Base-by-base conservation (phyloP, 2,329 filamentous ascomycete species). In the Paraphoma chrysanthemicola region DNA sequence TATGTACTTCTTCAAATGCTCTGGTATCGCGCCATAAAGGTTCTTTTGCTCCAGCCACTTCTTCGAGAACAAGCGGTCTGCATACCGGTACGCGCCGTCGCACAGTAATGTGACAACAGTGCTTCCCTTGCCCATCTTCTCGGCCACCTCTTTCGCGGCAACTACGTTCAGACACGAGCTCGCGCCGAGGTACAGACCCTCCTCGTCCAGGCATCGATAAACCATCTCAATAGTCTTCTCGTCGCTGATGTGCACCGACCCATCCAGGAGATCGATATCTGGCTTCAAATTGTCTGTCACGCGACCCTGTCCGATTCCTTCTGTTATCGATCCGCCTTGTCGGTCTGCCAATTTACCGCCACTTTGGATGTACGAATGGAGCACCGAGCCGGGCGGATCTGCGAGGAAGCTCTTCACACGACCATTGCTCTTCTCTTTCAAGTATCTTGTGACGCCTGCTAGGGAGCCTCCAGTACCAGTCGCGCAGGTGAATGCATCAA, bases 181-280 rank as follows among this genome's bases (percentile, higher is more conserved):
- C 38, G 95, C 95, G 60, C 95, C 95, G 1, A 99, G 84, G 77
- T 99, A 99, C 49, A 99, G 80, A 1, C 95, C 95, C 76, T 99
- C 95, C 79, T 98, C 93, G 71, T 98, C 93, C 61, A 99, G 82
- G 73, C 94, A 97, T 63, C 94, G 84, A 81, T 98, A 99, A 44
- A 99, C 92, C 95, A 97, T 98, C 79, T 91, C 92, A 67, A 99
- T 94, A 70, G 89, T 96, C 86, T 96, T 93, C 81, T 95, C 93
- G 74, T 99, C 95, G 59, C 87, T 85, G 66, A 99, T 92, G 74
- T 89, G 84, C 69, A 99, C 72, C 36, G 92, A 92, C 56, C 90
- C 93, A 78, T 98, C 95, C 14, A 98, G 72, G 44, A 96, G 82
- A 58, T 85, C 89, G 55, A 99, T 85, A 71, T 99, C 95, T 4